Percentiles rank a stretch among this genome's conserved stretches.
These are phyloP conservation scores for Boeremia exigua DNA, from an alignment of 2,329 filamentous ascomycete species.

Conservation along the genomic window DNA sequence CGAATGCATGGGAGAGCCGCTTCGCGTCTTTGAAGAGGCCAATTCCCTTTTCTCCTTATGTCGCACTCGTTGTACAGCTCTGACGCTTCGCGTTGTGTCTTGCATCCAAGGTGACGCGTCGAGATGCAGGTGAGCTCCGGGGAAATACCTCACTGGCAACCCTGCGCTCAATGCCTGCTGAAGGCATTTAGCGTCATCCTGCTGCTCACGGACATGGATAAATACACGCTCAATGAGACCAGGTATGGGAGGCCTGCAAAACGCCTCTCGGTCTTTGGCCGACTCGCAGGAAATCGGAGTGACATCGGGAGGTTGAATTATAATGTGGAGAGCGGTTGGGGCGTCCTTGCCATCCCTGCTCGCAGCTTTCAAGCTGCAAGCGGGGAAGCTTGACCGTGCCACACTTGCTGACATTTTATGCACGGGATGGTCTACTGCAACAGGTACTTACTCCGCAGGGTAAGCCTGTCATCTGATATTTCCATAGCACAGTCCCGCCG, in stretches of 20 bases:
- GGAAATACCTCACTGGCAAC: slow-evolving; percentile 11
- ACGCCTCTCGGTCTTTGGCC: slow-evolving; percentile 32
- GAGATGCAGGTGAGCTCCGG: not conserved
- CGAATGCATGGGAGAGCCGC: slow-evolving; percentile 8
- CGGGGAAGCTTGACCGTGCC: slow-evolving; percentile 34
- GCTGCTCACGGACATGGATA: slow-evolving; percentile 3
- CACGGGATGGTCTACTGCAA: slow-evolving; percentile 27
- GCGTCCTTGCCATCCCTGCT: slow-evolving; percentile 26
- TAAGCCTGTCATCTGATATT: slow-evolving; percentile 4
- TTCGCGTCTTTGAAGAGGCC: not conserved
- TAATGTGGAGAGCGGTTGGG: slow-evolving; percentile 31
- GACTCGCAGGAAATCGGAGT: slow-evolving; percentile 18
- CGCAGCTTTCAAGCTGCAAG: slow-evolving; percentile 21
- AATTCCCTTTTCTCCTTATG: not conserved
- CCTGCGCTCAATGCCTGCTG: slow-evolving; percentile 14
- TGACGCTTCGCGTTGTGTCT: not conserved
- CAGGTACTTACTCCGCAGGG: slow-evolving; percentile 15
- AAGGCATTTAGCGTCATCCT: slow-evolving; percentile 15
- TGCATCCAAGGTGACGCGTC: slow-evolving; percentile 1
- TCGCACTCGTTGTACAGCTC: not conserved
- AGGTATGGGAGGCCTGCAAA: slow-evolving; percentile 12
- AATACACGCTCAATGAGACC: not conserved
- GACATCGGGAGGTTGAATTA: slow-evolving; percentile 25
- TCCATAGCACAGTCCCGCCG: slow-evolving; percentile 3
- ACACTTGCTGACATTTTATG: slow-evolving; percentile 13